Conservation (phyloP, 768 basidiomycete species). For the Rhodotorula paludigena region DNA sequence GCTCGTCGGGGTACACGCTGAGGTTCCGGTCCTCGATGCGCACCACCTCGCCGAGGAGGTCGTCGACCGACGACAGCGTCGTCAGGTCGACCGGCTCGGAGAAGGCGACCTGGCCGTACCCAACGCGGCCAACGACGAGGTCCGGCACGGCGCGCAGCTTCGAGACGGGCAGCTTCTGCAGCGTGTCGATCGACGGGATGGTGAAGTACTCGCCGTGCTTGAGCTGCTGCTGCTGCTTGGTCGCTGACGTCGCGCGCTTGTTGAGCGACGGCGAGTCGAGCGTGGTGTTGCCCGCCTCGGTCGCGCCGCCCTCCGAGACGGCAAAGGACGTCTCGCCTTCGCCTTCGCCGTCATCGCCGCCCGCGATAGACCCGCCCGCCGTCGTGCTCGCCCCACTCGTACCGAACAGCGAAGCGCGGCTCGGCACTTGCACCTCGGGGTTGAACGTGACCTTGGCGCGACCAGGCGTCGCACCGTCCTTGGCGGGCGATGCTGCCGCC, state of each 20-base stretch:
- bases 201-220: slow-evolving; percentile 88
- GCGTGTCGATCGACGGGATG: slow-evolving; percentile 67
- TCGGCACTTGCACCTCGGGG: slow-evolving; percentile 28
- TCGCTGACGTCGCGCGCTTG: not conserved
- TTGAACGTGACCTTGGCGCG: slow-evolving; percentile 35
- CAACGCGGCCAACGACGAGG: slow-evolving; percentile 82
- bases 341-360: no score
- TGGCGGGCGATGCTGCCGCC: not conserved
- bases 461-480: no score
- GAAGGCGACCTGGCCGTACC: slow-evolving; percentile 82
- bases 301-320: slow-evolving; percentile 13
- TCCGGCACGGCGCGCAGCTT: slow-evolving; percentile 68
- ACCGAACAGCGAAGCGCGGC: slow-evolving; percentile 19
- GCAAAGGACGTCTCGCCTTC: slow-evolving; percentile 16
- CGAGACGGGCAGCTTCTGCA: slow-evolving; percentile 67
- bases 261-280: slow-evolving; percentile 26
- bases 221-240: slow-evolving; percentile 23
- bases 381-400: not conserved
- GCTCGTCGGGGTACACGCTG: slow-evolving; percentile 85
- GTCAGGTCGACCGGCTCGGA: slow-evolving; percentile 76
- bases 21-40: slow-evolving; percentile 87
- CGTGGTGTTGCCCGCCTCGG: slow-evolving; percentile 27
- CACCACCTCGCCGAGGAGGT: slow-evolving; percentile 78
- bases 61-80: slow-evolving; percentile 67
- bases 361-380: not conserved